These are phyloP conservation scores for Bullera alba DNA, from an alignment of 768 basidiomycete species.

Conservation along the genomic window DNA sequence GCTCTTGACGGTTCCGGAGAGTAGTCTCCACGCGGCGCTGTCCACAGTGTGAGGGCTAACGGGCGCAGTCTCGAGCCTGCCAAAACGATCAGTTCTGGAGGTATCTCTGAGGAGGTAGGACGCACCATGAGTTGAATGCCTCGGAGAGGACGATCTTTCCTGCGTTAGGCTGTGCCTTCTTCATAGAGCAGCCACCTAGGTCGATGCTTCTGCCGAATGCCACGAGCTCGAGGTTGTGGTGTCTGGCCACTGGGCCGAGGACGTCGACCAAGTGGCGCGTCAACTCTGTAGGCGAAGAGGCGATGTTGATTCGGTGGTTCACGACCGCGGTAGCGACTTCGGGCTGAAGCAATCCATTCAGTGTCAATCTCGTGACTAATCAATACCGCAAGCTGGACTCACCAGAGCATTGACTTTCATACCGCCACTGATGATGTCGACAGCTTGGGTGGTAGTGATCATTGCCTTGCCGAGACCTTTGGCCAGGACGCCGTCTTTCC, in stretches of 20 bases:
- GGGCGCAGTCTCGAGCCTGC: conserved; percentile 33
- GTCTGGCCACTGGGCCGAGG: conserved; percentile 19
- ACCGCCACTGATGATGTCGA: conserved; percentile 36
- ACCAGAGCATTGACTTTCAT: conserved; percentile 34
- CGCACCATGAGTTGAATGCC: conserved; percentile 29
- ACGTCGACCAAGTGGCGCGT: conserved; percentile 23
- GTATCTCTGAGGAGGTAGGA: background rate
- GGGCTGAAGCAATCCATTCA: conserved; percentile 12
- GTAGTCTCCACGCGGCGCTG: conserved; percentile 31
- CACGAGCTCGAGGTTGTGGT: conserved; percentile 30
- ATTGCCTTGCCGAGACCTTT: conserved; percentile 17
- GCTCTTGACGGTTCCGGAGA: conserved; percentile 27
- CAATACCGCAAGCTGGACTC: conserved; percentile 1
- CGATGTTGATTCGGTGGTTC: conserved; percentile 43
- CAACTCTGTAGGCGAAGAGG: conserved; percentile 29
- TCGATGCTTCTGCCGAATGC: conserved; percentile 30
- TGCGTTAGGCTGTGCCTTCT: conserved; percentile 12
- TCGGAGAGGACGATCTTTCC: conserved; percentile 27
- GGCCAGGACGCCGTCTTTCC: conserved; percentile 13
- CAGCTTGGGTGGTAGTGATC: conserved; percentile 35
- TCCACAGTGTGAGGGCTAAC: conserved; percentile 31
- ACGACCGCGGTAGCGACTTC: conserved; percentile 36
- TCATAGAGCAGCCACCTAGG: conserved; percentile 8
- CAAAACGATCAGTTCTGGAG: background rate
- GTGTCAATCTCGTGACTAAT: background rate